phyloP scores from a whole-genome alignment of 2,329 filamentous ascomycete species.

The Verruconis gallopava region DNA sequence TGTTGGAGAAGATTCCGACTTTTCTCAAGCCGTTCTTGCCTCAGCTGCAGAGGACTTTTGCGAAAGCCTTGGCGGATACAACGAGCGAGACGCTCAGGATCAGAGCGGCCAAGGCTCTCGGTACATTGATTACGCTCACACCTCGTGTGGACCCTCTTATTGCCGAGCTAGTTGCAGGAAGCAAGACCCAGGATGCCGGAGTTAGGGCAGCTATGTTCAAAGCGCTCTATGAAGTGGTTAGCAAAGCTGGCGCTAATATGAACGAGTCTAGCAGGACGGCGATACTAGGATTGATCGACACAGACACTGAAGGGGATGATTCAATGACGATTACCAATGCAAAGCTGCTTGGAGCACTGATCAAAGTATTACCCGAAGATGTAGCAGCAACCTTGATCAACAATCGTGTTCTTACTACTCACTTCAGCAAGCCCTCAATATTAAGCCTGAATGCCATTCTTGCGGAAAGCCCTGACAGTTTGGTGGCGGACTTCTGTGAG shows the following conservation, averaged over 20 bases:
- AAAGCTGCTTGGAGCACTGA: conserved; percentile 74
- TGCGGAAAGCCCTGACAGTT: conserved; percentile 58
- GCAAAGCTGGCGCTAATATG: conserved; percentile 91
- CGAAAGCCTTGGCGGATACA: conserved; percentile 85
- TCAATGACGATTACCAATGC: conserved; percentile 81
- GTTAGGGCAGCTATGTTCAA: conserved; percentile 95
- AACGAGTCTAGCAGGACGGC: conserved; percentile 74
- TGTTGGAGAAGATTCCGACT: conserved; percentile 90
- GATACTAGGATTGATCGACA: conserved; percentile 82
- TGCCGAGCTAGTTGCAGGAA: conserved; percentile 83
- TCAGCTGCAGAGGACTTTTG: conserved; percentile 91
- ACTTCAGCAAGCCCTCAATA: conserved; percentile 66
- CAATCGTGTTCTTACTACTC: conserved; percentile 64
- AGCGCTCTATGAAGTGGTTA: conserved; percentile 89
- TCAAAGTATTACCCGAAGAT: conserved; percentile 71
- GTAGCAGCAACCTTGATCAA: conserved; percentile 49
- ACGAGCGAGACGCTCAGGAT: conserved; percentile 79
- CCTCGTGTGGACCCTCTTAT: conserved; percentile 92
- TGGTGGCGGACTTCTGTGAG: conserved; percentile 57
- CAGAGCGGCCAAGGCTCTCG: conserved; percentile 83
- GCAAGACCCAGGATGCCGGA: conserved; percentile 62
- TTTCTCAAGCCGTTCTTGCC: conserved; percentile 95
- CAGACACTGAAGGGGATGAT: conserved; percentile 53
- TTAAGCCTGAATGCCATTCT: conserved; percentile 82
- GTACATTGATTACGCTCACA: conserved; percentile 89